These are phyloP conservation scores for Ophiognomonia clavigignenti-juglandacearum DNA, from an alignment of 2,329 filamentous ascomycete genomes.

Conservation along the genomic window DNA sequence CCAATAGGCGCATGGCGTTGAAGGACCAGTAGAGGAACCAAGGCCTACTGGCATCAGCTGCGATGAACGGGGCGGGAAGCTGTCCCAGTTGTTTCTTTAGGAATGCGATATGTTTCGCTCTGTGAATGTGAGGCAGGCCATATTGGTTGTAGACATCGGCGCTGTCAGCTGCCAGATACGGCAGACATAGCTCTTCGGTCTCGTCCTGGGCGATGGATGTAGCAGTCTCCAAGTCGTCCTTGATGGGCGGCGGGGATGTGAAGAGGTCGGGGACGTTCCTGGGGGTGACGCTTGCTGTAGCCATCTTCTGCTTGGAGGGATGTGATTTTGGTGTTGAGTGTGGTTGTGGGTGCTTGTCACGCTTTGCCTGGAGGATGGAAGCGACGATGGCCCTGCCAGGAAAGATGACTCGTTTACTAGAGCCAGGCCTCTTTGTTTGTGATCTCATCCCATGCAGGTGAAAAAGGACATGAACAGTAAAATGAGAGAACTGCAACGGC, in stretches of 20 bases:
- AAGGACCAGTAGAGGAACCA: conserved; percentile 96
- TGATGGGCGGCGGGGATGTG: conserved; percentile 54
- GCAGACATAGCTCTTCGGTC: conserved; percentile 64
- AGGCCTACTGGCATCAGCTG: conserved; percentile 79
- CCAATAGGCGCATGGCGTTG: conserved; percentile 68
- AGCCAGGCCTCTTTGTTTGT: conserved; percentile 11
- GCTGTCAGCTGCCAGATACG: conserved; percentile 56
- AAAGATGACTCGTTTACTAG: conserved; percentile 15
- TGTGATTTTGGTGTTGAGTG: background rate
- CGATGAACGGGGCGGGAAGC: conserved; percentile 66
- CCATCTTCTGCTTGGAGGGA: background rate
- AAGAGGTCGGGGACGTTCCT: conserved; percentile 51
- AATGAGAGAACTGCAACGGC: background rate
- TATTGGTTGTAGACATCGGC: conserved; percentile 57
- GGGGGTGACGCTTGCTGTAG: conserved; percentile 2
- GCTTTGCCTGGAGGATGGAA: conserved; percentile 13
- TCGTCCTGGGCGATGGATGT: conserved; percentile 65
- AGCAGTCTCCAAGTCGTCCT: conserved; percentile 61
- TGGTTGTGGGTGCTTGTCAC: background rate
- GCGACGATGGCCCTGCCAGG: conserved; percentile 14
- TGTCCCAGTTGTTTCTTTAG: conserved; percentile 52
- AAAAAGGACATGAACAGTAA: too few relatives aligned
- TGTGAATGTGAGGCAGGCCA: conserved; percentile 71
- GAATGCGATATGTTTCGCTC: conserved; percentile 57
- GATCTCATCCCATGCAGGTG: conserved; percentile 10